Percentiles rank a stretch among this genome's conserved stretches.
These are phyloP conservation scores for Mycena belliarum DNA, from an alignment of 768 basidiomycete genomes.

Conservation along the genomic window DNA sequence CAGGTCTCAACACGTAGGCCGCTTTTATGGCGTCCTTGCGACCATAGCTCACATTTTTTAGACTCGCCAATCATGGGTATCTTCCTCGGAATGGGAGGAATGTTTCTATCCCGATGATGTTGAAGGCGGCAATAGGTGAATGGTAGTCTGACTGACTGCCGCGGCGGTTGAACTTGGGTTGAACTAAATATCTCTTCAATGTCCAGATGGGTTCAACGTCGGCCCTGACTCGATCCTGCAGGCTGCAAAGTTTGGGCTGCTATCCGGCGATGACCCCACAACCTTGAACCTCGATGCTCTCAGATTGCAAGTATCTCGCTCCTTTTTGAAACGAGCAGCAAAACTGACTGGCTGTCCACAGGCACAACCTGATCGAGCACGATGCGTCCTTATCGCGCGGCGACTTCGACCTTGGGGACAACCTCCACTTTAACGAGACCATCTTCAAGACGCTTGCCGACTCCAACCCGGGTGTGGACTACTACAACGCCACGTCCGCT, in stretches of 20 bases:
- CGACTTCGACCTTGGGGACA: slow-evolving; percentile 12
- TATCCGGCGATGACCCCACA: background rate
- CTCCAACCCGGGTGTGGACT: slow-evolving; percentile 22
- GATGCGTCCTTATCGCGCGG: slow-evolving; percentile 16
- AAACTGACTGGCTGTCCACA: background rate
- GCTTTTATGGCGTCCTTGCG: background rate
- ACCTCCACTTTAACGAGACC: slow-evolving; percentile 22
- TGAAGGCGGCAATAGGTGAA: slow-evolving; percentile 4
- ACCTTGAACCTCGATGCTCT: slow-evolving; percentile 18
- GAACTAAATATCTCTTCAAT: too few relatives aligned
- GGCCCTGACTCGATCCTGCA: background rate
- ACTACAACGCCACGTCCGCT: slow-evolving; percentile 20
- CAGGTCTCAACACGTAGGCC: slow-evolving; percentile 9
- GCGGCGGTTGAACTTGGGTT: too few relatives aligned
- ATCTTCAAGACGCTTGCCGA: slow-evolving; percentile 17
- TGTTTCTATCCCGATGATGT: slow-evolving; percentile 4
- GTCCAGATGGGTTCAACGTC: slow-evolving; percentile 1
- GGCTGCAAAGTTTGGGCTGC: slow-evolving; percentile 6
- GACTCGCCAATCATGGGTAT: slow-evolving; percentile 18
- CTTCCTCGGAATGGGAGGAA: slow-evolving; percentile 12
- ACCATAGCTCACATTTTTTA: background rate
- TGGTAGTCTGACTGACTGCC: background rate
- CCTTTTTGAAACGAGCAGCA: too few relatives aligned
- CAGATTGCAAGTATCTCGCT: slow-evolving; percentile 6
- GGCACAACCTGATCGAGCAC: slow-evolving; percentile 19